Evolutionary conservation across 2,329 filamentous ascomycete species (phyloP).

Genomic region (Capronia epimyces): DNA sequence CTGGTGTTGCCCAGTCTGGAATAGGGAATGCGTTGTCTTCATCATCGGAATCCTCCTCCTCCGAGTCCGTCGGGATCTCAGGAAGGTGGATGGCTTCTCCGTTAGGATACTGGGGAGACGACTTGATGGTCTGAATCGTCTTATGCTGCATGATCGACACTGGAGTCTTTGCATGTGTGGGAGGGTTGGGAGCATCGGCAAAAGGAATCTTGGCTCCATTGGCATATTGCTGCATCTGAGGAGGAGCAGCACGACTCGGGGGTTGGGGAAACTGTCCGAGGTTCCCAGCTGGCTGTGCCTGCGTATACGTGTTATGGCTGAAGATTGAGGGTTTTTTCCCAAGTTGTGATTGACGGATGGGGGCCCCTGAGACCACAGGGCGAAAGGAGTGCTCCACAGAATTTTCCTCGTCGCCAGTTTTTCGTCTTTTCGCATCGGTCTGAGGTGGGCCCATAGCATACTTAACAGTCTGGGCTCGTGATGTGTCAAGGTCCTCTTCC

Average conservation of each 20-base stretch:
- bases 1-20: conserved; percentile 83
- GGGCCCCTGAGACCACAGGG: conserved; percentile 67
- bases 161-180: conserved; percentile 39
- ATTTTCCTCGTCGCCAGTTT: conserved; percentile 63
- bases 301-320: conserved; percentile 34
- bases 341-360: conserved; percentile 72
- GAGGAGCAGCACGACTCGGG: conserved; percentile 59
- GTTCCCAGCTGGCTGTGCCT: conserved; percentile 51
- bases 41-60: conserved; percentile 69
- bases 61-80: conserved; percentile 91
- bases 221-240: conserved; percentile 81
- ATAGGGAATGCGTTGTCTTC: conserved; percentile 55
- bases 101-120: conserved; percentile 72
- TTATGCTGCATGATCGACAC: conserved; percentile 28
- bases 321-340: conserved; percentile 54
- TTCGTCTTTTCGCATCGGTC: conserved; percentile 70
- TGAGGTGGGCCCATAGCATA: conserved; percentile 54
- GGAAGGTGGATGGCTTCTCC: conserved; percentile 88
- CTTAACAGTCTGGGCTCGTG: conserved; percentile 38
- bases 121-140: conserved; percentile 43
- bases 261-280: conserved; percentile 61
- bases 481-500: conserved; percentile 55
- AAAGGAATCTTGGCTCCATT: conserved; percentile 80
- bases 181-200: conserved; percentile 67
- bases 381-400: conserved; percentile 57